These are phyloP conservation scores for Cicer yamashitae DNA, from an alignment of 306 rosid species.

Conservation along the genomic window DNA sequence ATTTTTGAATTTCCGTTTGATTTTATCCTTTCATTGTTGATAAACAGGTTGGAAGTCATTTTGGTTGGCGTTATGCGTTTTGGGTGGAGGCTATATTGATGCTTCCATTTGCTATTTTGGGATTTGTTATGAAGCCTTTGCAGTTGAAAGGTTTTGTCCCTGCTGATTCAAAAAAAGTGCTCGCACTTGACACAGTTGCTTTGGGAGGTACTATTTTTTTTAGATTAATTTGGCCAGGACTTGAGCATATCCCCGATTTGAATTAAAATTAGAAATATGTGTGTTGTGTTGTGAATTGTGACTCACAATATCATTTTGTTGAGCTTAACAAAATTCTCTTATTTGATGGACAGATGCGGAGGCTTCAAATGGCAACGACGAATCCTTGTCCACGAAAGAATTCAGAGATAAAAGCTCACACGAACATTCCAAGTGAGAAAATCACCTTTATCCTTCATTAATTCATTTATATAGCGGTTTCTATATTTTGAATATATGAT, in stretches of 20 bases:
- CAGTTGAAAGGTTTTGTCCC: slow-evolving; percentile 78
- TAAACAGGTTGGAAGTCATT: slow-evolving; percentile 69
- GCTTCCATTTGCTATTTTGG: slow-evolving; percentile 87
- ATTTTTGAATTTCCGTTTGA: slow-evolving; percentile 5
- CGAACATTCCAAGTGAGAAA: slow-evolving; percentile 63
- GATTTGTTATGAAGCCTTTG: slow-evolving; percentile 82
- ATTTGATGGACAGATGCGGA: slow-evolving; percentile 48
- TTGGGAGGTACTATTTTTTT: slow-evolving; percentile 55
- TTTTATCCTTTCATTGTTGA: slow-evolving; percentile 27
- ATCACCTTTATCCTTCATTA: slow-evolving; percentile 31
- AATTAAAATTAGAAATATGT: slow-evolving; percentile 12
- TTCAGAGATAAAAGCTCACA: slow-evolving; percentile 42
- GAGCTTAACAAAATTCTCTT: slow-evolving; percentile 48
- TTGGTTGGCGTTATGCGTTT: slow-evolving; percentile 87
- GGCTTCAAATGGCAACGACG: slow-evolving; percentile 54
- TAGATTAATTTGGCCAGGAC: slow-evolving; percentile 5
- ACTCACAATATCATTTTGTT: slow-evolving; percentile 35
- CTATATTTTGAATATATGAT: slow-evolving; percentile 35
- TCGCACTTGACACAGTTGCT: slow-evolving; percentile 47
- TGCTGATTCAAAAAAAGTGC: slow-evolving; percentile 52
- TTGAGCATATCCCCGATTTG: background rate
- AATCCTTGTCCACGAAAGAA: slow-evolving; percentile 45
- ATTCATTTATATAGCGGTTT: slow-evolving; percentile 35
- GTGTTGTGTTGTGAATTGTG: background rate
- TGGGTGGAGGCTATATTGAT: slow-evolving; percentile 78